These are phyloP conservation scores for Sphaerostilbella broomeana DNA, from an alignment of 2,329 filamentous ascomycete species.

Conservation along the genomic window DNA sequence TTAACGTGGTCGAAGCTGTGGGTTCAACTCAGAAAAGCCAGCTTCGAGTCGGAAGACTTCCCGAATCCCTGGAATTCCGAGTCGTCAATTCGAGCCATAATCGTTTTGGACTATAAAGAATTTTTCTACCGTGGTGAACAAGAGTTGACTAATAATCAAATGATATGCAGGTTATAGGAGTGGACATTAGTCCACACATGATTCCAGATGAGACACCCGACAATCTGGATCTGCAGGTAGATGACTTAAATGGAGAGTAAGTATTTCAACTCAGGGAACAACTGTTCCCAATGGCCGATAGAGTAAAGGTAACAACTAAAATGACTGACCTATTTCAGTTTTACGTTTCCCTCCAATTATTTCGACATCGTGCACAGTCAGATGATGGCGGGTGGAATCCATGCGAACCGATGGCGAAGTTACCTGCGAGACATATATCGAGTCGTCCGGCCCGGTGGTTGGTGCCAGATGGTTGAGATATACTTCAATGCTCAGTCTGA, in stretches of 20 bases:
- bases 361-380: conserved; percentile 84
- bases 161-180: conserved; percentile 60
- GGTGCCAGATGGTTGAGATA: conserved; percentile 84
- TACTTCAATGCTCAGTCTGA: conserved; percentile 82
- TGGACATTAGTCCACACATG: conserved; percentile 67
- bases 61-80: no score
- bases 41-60: no score
- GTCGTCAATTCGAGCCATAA: no score
- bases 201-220: conserved; percentile 56
- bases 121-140: no score
- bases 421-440: conserved; percentile 72
- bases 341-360: conserved; percentile 61
- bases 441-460: conserved; percentile 68
- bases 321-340: conserved; percentile 41
- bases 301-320: no score
- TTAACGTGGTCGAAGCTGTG: neutral
- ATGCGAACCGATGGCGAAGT: conserved; percentile 62
- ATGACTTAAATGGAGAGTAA: conserved; percentile 62
- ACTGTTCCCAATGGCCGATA: no score
- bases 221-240: conserved; percentile 66
- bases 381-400: conserved; percentile 64
- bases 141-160: no score
- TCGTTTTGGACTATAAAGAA: no score
- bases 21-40: neutral
- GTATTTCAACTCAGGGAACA: no score